Conservation (phyloP, 352 stramenopile species). For the Stephanocyclus meneghinianus region DNA sequence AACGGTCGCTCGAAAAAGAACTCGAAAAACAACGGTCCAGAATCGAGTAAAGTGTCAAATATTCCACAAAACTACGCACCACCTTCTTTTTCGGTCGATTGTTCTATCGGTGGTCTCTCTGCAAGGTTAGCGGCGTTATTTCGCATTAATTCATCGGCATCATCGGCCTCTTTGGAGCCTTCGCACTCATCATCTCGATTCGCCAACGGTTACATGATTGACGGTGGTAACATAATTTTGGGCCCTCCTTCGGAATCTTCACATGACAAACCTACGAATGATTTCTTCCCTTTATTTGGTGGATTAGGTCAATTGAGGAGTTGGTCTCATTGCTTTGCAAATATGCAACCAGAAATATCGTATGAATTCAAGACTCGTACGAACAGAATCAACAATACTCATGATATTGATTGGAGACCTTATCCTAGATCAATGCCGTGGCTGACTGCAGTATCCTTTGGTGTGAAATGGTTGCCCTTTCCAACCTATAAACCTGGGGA, state of each 20-base stretch:
- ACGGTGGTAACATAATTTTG: slow-evolving; percentile 43
- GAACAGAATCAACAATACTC: neutral
- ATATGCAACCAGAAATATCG: slow-evolving; percentile 41
- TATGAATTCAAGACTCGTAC: slow-evolving; percentile 26
- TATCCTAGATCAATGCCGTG: slow-evolving; percentile 35
- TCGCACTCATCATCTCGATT: slow-evolving; percentile 15
- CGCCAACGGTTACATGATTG: slow-evolving; percentile 40
- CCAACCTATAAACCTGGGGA: slow-evolving; percentile 20
- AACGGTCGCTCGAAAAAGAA: neutral
- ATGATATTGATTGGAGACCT: slow-evolving; percentile 17
- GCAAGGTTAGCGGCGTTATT: slow-evolving; percentile 18
- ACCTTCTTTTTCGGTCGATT: neutral
- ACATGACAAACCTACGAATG: slow-evolving; percentile 4
- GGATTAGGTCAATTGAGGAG: slow-evolving; percentile 4
- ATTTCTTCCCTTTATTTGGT: slow-evolving; percentile 10
- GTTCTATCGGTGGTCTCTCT: neutral
- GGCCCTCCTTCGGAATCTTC: slow-evolving; percentile 4
- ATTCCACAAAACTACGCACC: neutral
- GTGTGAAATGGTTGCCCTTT: slow-evolving; percentile 39
- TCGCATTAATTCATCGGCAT: slow-evolving; percentile 9
- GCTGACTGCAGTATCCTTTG: slow-evolving; percentile 27
- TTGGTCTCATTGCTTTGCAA: slow-evolving; percentile 28
- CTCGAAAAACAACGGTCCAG: neutral
- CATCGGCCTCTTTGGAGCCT: neutral
- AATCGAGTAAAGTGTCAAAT: neutral